Conservation (phyloP, 768 basidiomycete species). For the Kondoa subrosea region DNA sequence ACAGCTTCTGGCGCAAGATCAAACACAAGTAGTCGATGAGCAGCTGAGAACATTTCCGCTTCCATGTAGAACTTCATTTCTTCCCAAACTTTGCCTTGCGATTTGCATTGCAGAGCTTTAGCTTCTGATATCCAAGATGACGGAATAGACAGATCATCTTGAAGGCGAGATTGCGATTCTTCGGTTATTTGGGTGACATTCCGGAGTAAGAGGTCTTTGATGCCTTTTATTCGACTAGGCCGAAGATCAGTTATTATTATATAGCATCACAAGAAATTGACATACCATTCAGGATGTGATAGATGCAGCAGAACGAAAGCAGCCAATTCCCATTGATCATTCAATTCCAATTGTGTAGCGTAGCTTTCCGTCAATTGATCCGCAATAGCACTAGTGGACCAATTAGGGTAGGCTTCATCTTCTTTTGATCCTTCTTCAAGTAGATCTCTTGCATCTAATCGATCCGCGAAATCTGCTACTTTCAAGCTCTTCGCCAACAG, state of each 20-base stretch:
- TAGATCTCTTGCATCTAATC: conserved; percentile 34
- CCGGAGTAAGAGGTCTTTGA: conserved; percentile 62
- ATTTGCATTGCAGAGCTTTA: conserved; percentile 52
- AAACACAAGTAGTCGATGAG: conserved; percentile 68
- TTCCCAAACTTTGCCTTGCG: conserved; percentile 46
- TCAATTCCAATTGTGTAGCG: conserved; percentile 65
- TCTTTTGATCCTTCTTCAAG: conserved; percentile 49
- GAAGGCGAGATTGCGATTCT: conserved; percentile 29
- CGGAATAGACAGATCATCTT: conserved; percentile 65
- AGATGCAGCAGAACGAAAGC: conserved; percentile 78
- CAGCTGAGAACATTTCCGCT: conserved; percentile 52
- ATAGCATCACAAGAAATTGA: conserved; percentile 3
- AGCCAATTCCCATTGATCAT: conserved; percentile 67
- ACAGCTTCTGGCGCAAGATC: conserved; percentile 79
- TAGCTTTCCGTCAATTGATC: conserved; percentile 69
- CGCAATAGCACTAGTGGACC: conserved; percentile 47
- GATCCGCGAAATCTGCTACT: conserved; percentile 73
- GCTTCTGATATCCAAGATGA: conserved; percentile 76
- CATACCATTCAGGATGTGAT: conserved; percentile 61
- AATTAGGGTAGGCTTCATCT: background rate
- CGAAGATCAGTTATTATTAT: background rate
- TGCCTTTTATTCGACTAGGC: conserved; percentile 57
- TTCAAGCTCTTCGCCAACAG: conserved; percentile 67
- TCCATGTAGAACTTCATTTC: conserved; percentile 62
- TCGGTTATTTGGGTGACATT: conserved; percentile 29